A percentile compares a stretch with the other conserved stretches of the same genome.
Evolutionary conservation across 768 basidiomycete genomes (phyloP).

Genomic region (Hericium coralloides): DNA sequence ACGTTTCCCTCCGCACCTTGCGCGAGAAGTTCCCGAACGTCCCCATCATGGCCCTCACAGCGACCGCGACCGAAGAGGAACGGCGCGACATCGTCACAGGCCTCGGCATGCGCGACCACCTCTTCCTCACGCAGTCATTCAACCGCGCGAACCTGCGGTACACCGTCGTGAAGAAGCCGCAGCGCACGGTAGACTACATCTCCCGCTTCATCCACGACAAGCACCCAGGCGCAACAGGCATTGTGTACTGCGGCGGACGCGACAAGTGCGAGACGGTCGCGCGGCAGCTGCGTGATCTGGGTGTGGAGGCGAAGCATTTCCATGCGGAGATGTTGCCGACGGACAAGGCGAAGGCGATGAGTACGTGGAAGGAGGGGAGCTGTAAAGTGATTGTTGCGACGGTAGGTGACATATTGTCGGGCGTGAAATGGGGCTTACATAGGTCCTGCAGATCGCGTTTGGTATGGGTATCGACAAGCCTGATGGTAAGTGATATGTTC

Average conservation of each 20-base stretch:
- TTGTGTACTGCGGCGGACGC: conserved; percentile 76
- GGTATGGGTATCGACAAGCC: conserved; percentile 96
- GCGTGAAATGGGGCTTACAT: background rate
- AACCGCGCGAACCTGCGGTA: conserved; percentile 92
- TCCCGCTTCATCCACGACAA: conserved; percentile 54
- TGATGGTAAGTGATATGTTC: conserved; percentile 39
- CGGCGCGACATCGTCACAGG: conserved; percentile 70
- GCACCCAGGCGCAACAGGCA: conserved; percentile 56
- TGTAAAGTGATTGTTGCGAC: conserved; percentile 90
- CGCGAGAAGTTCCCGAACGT: conserved; percentile 68
- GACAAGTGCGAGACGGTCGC: conserved; percentile 78
- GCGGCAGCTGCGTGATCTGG: conserved; percentile 46
- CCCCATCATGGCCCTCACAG: conserved; percentile 95
- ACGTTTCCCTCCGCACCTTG: conserved; percentile 30
- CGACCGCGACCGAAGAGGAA: conserved; percentile 78
- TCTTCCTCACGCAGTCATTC: conserved; percentile 73
- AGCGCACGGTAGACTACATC: conserved; percentile 48
- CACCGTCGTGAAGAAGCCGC: conserved; percentile 41
- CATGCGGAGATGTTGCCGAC: conserved; percentile 68
- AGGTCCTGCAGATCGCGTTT: conserved; percentile 68
- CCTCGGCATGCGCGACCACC: conserved; percentile 51
- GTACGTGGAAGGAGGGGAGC: conserved; percentile 64
- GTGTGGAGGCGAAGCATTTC: conserved; percentile 66
- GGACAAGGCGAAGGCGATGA: conserved; percentile 55
- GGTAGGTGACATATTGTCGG: conserved; percentile 32